These are phyloP conservation scores for Porphyrellus cyaneotinctus DNA, from an alignment of 768 basidiomycete genomes.

Conservation along the genomic window DNA sequence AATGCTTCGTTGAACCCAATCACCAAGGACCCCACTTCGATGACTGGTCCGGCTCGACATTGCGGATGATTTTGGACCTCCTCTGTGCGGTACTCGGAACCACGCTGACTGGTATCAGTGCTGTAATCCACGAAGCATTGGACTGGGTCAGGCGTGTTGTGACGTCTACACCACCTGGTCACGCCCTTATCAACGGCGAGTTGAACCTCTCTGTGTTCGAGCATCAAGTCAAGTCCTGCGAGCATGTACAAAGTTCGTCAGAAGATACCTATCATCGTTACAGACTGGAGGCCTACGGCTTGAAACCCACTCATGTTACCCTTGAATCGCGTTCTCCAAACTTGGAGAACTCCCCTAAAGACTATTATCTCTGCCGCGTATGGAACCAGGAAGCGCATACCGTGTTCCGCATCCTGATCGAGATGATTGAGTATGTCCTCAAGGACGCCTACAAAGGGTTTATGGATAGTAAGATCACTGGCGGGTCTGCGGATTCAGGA, in stretches of 20 bases:
- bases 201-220: conserved; percentile 22
- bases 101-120: conserved; percentile 3
- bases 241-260: background rate
- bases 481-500: background rate
- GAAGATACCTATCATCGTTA: conserved; percentile 2
- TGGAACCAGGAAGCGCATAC: conserved; percentile 16
- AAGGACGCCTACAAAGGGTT: background rate
- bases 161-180: conserved; percentile 13
- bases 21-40: conserved; percentile 1
- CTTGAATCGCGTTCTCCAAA: background rate
- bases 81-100: conserved; percentile 9
- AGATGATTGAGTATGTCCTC: conserved; percentile 14
- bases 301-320: conserved; percentile 7
- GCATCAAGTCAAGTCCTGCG: conserved; percentile 14
- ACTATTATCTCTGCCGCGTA: conserved; percentile 20
- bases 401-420: conserved; percentile 15
- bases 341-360: conserved; percentile 1
- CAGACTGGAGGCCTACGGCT: conserved; percentile 10
- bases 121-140: background rate
- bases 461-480: background rate
- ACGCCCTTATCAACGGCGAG: conserved; percentile 22
- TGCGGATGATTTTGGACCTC: conserved; percentile 14
- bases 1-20: conserved; percentile 14
- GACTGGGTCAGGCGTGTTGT: conserved; percentile 5
- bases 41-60: conserved; percentile 5